A percentile compares a stretch with the other conserved stretches of the same genome.
These are phyloP conservation scores for Salix koriyanagi DNA, from an alignment of 345 rosid species.

Conservation along the genomic window DNA sequence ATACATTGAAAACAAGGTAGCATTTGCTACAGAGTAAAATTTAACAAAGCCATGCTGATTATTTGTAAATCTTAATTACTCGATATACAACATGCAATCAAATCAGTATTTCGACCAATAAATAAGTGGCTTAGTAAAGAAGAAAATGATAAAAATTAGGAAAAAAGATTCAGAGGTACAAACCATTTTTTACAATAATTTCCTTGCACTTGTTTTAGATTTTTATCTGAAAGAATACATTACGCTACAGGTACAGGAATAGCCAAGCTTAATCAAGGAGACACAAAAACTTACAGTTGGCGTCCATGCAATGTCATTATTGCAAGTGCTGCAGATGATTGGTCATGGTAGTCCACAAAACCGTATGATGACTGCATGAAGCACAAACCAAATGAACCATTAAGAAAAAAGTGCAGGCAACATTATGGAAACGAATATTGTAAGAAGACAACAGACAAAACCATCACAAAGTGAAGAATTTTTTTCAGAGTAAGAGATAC, in stretches of 20 bases:
- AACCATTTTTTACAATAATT: background rate
- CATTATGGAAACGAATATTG: background rate
- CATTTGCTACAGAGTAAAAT: background rate
- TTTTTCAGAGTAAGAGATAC: background rate
- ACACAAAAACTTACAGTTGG: conserved; percentile 59
- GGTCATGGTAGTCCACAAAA: conserved; percentile 89
- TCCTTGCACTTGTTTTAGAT: background rate
- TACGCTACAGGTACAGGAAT: background rate
- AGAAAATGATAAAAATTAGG: background rate
- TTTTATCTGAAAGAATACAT: background rate
- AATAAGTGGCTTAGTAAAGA: background rate
- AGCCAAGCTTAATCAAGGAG: background rate
- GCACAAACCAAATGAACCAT: background rate
- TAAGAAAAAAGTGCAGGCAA: conserved; percentile 12
- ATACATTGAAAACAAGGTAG: background rate
- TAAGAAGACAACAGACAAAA: background rate
- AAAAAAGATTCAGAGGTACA: background rate
- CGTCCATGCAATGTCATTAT: conserved; percentile 86
- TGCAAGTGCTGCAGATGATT: conserved; percentile 79
- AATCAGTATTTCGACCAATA: background rate
- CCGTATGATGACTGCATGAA: conserved; percentile 79
- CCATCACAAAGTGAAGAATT: conserved; percentile 1
- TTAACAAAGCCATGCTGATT: background rate
- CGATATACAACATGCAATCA: background rate
- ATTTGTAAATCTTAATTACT: background rate